Conservation (phyloP, 2,329 filamentous ascomycete species). For the Septoria linicola region DNA sequence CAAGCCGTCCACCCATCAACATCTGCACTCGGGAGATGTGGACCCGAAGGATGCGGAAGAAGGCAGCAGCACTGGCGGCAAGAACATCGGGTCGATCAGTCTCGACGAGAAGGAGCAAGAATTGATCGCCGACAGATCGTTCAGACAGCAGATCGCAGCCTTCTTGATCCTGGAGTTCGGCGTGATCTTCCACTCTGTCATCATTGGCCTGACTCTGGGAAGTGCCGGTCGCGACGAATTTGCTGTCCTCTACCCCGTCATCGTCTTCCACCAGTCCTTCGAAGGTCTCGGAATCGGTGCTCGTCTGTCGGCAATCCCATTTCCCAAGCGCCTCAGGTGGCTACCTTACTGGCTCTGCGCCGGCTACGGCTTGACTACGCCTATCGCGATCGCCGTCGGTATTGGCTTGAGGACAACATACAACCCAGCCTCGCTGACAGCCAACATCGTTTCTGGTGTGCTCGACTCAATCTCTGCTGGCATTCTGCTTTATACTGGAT, state of each 20-base stretch:
- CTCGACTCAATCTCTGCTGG: conserved; percentile 88
- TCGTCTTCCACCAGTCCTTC: conserved; percentile 89
- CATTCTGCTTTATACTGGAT: conserved; percentile 62
- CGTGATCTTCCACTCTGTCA: conserved; percentile 57
- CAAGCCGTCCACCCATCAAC: conserved; percentile 38
- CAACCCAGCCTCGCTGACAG: conserved; percentile 59
- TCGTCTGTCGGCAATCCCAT: conserved; percentile 73
- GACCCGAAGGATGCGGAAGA: conserved; percentile 18
- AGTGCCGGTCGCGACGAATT: conserved; percentile 58
- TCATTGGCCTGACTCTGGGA: conserved; percentile 64
- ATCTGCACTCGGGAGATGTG: conserved; percentile 43
- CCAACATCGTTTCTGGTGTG: conserved; percentile 77
- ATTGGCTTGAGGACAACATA: conserved; percentile 70
- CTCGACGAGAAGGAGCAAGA: conserved; percentile 26
- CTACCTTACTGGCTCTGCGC: conserved; percentile 73
- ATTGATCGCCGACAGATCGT: conserved; percentile 39
- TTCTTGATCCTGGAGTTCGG: conserved; percentile 95
- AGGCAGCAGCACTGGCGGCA: conserved; percentile 9
- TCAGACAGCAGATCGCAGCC: conserved; percentile 76
- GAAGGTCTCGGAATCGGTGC: conserved; percentile 88
- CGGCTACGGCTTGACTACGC: conserved; percentile 75
- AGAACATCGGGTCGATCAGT: conserved; percentile 18
- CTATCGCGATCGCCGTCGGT: conserved; percentile 79
- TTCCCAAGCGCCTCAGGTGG: conserved; percentile 68
- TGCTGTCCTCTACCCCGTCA: conserved; percentile 60